Conservation (phyloP, 1,284 basidiomycete species). For the Pseudozyma hubeiensis region DNA sequence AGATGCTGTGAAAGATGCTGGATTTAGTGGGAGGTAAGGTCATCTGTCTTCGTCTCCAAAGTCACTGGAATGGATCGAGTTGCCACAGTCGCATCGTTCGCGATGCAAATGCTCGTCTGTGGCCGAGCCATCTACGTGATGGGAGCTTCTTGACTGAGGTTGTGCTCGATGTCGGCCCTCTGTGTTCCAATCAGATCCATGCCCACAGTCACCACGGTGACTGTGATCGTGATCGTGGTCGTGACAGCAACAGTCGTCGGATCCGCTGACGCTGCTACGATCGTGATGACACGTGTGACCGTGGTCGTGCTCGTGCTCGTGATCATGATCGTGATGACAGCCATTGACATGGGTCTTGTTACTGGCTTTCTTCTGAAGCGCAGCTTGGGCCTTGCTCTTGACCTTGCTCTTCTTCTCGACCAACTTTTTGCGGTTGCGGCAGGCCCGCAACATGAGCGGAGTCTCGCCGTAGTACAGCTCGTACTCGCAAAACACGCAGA, state of each 20-base stretch:
- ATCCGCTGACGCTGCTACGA: too few relatives aligned
- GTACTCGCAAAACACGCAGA: constrained; percentile 70
- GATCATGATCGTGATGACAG: constrained; percentile 17
- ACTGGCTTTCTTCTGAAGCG: constrained; percentile 15
- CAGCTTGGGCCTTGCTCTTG: constrained; percentile 54
- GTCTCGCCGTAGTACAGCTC: constrained; percentile 68
- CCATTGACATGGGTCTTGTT: background rate
- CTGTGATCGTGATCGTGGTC: constrained; percentile 17
- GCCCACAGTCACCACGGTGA: background rate
- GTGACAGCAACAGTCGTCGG: constrained; percentile 4
- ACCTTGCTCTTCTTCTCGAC: constrained; percentile 62
- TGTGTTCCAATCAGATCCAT: background rate
- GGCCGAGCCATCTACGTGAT: background rate
- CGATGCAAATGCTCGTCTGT: constrained; percentile 6
- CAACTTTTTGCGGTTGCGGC: constrained; percentile 65
- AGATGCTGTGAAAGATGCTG: background rate
- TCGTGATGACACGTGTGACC: constrained; percentile 11
- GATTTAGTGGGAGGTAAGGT: too few relatives aligned
- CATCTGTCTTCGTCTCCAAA: constrained; percentile 30
- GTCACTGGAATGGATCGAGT: constrained; percentile 50
- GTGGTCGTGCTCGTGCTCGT: constrained; percentile 16
- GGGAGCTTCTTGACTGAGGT: background rate
- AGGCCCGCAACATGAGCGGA: constrained; percentile 55
- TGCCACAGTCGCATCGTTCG: constrained; percentile 46
- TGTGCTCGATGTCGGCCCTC: constrained; percentile 1